phyloP scores from a whole-genome alignment of 768 basidiomycete species.

The Collybia nuda region DNA sequence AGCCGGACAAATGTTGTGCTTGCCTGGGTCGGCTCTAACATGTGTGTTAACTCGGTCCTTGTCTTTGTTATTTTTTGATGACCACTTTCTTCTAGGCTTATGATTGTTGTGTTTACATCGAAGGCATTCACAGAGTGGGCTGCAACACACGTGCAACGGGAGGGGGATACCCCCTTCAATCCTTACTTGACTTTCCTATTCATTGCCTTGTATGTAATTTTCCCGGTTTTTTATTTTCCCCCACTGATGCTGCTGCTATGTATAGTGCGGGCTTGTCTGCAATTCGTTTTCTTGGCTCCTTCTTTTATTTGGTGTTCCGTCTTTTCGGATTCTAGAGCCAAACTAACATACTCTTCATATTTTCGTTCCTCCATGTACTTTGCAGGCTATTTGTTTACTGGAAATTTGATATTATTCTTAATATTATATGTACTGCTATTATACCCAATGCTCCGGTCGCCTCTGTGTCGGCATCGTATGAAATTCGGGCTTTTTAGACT shows the following conservation, averaged over 20 bases:
- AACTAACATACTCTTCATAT: too few relatives aligned
- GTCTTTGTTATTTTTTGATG: conserved; percentile 7
- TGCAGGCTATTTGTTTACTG: not conserved
- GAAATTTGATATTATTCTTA: conserved; percentile 1
- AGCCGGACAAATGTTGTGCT: conserved; percentile 84
- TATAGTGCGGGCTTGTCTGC: conserved; percentile 75
- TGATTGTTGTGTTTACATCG: conserved; percentile 79
- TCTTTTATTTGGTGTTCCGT: conserved; percentile 77
- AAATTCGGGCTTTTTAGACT: not conserved
- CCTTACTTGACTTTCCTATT: conserved; percentile 89
- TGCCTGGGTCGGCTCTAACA: conserved; percentile 83
- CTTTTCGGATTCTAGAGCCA: conserved; percentile 56
- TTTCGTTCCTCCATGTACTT: not conserved
- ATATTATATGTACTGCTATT: conserved; percentile 9
- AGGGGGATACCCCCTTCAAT: conserved; percentile 65
- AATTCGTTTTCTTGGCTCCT: conserved; percentile 77
- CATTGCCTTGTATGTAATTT: conserved; percentile 25
- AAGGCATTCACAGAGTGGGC: conserved; percentile 77
- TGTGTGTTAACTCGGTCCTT: conserved; percentile 43
- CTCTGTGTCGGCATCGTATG: too few relatives aligned
- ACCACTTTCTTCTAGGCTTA: conserved; percentile 38
- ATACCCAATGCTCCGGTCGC: conserved; percentile 1
- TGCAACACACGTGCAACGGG: conserved; percentile 48
- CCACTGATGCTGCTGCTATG: not conserved
- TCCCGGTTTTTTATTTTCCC: not conserved